Conservation (phyloP, 768 basidiomycete species). For the Fomitopsis serialis region DNA sequence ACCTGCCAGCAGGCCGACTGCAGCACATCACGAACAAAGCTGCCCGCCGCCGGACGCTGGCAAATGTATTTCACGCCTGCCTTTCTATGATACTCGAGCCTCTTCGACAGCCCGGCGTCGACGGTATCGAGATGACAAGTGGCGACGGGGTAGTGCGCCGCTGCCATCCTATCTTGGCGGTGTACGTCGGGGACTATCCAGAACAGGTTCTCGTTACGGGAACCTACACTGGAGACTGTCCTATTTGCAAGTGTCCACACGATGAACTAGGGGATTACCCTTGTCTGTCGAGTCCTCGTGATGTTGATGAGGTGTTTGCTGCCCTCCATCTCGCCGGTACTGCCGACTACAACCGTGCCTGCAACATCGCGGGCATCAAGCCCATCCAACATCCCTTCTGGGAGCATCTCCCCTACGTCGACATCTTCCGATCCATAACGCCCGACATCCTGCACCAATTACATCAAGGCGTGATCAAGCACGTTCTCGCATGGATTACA, state of each 20-base stretch:
- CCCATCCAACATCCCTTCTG: conserved; percentile 20
- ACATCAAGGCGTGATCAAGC: conserved; percentile 25
- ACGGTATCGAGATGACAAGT: conserved; percentile 8
- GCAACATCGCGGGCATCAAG: conserved; percentile 14
- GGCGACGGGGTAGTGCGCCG: conserved; percentile 16
- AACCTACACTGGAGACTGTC: conserved; percentile 17
- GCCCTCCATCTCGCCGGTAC: conserved; percentile 1
- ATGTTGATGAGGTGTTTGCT: conserved; percentile 2
- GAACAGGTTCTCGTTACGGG: conserved; percentile 20
- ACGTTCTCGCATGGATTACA: no score
- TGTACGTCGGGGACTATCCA: conserved; percentile 18
- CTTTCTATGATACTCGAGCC: conserved; percentile 12
- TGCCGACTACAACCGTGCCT: conserved; percentile 7
- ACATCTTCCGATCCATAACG: conserved; percentile 21
- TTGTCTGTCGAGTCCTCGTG: not conserved
- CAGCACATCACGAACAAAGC: conserved; percentile 14
- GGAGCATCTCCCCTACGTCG: conserved; percentile 17
- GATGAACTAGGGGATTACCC: conserved; percentile 8
- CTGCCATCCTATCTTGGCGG: conserved; percentile 20
- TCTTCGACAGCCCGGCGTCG: conserved; percentile 2
- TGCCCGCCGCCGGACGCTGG: conserved; percentile 13
- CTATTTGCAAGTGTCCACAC: conserved; percentile 8
- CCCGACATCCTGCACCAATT: conserved; percentile 27
- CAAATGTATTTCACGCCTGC: conserved; percentile 21
- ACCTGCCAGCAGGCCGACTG: conserved; percentile 17